These are phyloP conservation scores for Globisporangium lucens DNA, from an alignment of 352 stramenopile genomes.

Conservation along the genomic window DNA sequence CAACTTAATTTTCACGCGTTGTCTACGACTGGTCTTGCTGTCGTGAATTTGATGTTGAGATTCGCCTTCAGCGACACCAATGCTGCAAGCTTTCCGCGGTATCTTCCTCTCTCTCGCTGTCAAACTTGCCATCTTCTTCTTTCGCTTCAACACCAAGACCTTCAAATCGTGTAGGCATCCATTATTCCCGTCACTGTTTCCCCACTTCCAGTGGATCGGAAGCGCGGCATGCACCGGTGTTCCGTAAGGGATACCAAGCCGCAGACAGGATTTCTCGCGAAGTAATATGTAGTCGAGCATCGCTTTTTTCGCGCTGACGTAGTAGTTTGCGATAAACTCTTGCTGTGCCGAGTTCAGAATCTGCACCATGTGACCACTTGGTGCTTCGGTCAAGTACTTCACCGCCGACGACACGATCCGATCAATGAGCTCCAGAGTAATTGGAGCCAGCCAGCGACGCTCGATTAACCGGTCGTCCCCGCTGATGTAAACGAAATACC, in stretches of 20 bases:
- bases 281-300: constrained; percentile 75
- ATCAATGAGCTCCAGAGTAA: constrained; percentile 30
- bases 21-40: constrained; percentile 29
- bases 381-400: constrained; percentile 42
- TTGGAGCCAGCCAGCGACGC: constrained; percentile 32
- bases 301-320: constrained; percentile 66
- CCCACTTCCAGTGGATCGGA: constrained; percentile 67
- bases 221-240: constrained; percentile 40
- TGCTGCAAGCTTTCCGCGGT: not conserved
- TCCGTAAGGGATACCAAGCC: constrained; percentile 47
- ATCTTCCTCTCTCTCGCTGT: not conserved
- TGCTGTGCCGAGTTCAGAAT: constrained; percentile 37
- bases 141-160: constrained; percentile 19
- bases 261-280: constrained; percentile 31
- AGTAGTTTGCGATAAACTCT: constrained; percentile 62
- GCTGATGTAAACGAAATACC: constrained; percentile 60
- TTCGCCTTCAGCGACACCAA: not conserved
- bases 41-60: constrained; percentile 4
- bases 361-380: constrained; percentile 32
- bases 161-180: constrained; percentile 57
- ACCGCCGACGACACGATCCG: constrained; percentile 47
- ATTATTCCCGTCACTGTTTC: constrained; percentile 42
- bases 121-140: not conserved
- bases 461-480: constrained; percentile 37
- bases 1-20: constrained; percentile 43